Evolutionary conservation across 306 rosid species (phyloP).

Genomic region (Cucumis sativus): DNA sequence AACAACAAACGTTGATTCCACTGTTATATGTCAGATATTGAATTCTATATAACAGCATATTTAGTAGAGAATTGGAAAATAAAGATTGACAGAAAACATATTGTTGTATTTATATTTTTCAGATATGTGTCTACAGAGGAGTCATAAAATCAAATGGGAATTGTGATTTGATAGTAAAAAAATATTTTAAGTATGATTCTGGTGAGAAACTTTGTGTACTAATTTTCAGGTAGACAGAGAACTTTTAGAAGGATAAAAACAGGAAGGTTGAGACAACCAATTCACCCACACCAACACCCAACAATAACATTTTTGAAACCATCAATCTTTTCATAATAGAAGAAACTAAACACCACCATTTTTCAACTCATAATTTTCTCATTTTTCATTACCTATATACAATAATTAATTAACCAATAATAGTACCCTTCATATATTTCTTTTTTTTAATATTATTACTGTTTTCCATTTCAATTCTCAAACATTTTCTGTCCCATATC

Average conservation of each 20-base stretch:
- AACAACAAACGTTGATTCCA: no score
- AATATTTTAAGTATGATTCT: neutral
- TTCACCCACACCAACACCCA: neutral
- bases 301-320: neutral
- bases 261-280: neutral
- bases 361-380: neutral
- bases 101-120: no score
- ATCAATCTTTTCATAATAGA: neutral
- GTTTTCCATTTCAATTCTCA: neutral
- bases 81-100: no score
- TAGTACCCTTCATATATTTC: neutral
- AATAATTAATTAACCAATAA: neutral
- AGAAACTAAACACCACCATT: neutral
- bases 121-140: no score
- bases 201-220: neutral
- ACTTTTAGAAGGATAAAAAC: slow-evolving; percentile 1
- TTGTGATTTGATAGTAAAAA: no score
- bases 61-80: no score
- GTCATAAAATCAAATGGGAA: no score
- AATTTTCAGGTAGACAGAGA: neutral
- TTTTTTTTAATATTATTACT: neutral
- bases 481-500: neutral
- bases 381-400: neutral
- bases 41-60: no score
- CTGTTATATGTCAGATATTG: no score